Percentiles rank a stretch among this genome's conserved stretches.
Evolutionary conservation across 1,284 basidiomycete genomes (phyloP).

Genomic region (Coniferiporia weirii): DNA sequence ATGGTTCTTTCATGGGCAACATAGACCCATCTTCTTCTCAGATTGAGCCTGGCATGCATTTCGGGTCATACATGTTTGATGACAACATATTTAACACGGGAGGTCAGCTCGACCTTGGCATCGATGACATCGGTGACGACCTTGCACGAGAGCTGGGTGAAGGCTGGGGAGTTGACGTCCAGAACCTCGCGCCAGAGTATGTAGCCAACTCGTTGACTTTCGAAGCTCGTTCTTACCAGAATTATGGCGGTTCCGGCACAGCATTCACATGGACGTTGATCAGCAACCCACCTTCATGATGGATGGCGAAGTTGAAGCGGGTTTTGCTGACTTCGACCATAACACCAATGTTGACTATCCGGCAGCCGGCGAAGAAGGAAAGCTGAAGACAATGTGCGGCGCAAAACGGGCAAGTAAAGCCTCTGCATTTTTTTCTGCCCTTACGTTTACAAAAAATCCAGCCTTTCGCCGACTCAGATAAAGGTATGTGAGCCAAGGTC

Average conservation of each 20-base stretch:
- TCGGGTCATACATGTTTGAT: slow-evolving; percentile 28
- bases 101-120: slow-evolving; percentile 34
- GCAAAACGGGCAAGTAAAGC: slow-evolving; percentile 5
- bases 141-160: slow-evolving; percentile 67
- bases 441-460: neutral
- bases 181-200: slow-evolving; percentile 5
- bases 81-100: slow-evolving; percentile 47
- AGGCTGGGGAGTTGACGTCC: slow-evolving; percentile 45
- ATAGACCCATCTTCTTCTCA: slow-evolving; percentile 54
- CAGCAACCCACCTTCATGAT: slow-evolving; percentile 1
- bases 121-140: slow-evolving; percentile 63
- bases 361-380: neutral
- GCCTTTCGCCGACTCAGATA: slow-evolving; percentile 11
- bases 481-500: slow-evolving; percentile 5
- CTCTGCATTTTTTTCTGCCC: neutral
- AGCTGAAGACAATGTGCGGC: neutral
- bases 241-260: neutral
- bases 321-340: slow-evolving; percentile 1
- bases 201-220: slow-evolving; percentile 2
- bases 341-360: neutral
- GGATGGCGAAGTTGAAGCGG: slow-evolving; percentile 1
- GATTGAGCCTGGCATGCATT: slow-evolving; percentile 41
- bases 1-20: slow-evolving; percentile 32
- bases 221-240: too few relatives aligned
- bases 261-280: neutral